Evolutionary conservation across 768 basidiomycete genomes (phyloP).

Genomic region (Lactifluus subvellereus): DNA sequence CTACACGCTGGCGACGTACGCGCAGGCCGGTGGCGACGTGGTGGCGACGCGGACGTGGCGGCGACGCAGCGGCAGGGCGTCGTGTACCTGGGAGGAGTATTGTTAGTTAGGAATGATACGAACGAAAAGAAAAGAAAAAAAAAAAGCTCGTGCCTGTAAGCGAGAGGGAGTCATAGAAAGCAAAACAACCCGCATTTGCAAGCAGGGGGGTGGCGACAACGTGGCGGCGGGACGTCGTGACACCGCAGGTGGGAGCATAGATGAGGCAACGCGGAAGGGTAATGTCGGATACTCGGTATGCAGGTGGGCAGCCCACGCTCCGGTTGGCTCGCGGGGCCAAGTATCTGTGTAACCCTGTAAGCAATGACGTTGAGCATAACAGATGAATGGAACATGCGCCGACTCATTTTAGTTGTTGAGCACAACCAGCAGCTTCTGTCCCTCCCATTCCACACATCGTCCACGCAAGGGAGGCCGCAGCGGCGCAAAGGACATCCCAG

Average conservation of each 20-base stretch:
- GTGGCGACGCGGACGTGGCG: too few species aligned
- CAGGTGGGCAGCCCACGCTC: conserved; percentile 60
- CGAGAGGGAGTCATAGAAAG: too few species aligned
- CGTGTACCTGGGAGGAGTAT: too few species aligned
- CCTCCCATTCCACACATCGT: conserved; percentile 28
- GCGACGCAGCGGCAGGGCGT: too few species aligned
- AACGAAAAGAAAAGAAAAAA: too few species aligned
- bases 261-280: conserved; percentile 67
- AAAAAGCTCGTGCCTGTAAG: too few species aligned
- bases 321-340: conserved; percentile 70
- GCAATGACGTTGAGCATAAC: conserved; percentile 4
- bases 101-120: too few species aligned
- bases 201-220: too few species aligned
- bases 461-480: conserved; percentile 45
- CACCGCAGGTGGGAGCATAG: conserved; percentile 46
- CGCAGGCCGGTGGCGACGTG: too few species aligned
- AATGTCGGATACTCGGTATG: conserved; percentile 56
- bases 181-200: too few species aligned
- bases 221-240: too few species aligned
- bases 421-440: conserved; percentile 52
- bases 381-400: conserved; percentile 44
- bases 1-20: too few species aligned
- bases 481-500: conserved; percentile 63
- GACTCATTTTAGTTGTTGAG: conserved; percentile 61
- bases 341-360: conserved; percentile 46